phyloP scores from a whole-genome alignment of 805 yeast genomes.

The Zygosaccharomyces gambellarensis region DNA sequence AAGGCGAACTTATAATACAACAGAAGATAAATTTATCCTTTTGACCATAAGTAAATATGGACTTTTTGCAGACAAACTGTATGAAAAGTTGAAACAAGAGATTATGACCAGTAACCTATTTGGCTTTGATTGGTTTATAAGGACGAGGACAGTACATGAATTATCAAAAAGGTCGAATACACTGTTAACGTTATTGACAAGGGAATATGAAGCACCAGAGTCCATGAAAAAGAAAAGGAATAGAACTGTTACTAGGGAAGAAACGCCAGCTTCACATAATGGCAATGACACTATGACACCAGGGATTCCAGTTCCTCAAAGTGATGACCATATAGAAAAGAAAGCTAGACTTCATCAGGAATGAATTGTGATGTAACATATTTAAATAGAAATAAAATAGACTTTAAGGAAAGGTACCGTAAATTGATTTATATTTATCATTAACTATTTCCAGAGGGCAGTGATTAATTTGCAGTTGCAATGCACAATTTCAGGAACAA shows the following conservation, averaged over 20 bases:
- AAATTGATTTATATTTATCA: neutral
- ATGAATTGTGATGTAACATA: neutral
- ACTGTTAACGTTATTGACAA: constrained; percentile 58
- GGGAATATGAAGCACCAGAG: constrained; percentile 63
- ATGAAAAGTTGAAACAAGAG: constrained; percentile 62
- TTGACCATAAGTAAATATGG: constrained; percentile 62
- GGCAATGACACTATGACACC: constrained; percentile 10
- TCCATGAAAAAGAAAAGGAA: constrained; percentile 46
- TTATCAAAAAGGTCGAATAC: constrained; percentile 66
- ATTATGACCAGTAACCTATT: constrained; percentile 55
- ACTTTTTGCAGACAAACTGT: constrained; percentile 50
- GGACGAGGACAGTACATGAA: constrained; percentile 68
- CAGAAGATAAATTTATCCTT: constrained; percentile 66
- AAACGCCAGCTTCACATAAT: constrained; percentile 16
- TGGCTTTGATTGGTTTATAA: constrained; percentile 68
- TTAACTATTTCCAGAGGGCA: neutral
- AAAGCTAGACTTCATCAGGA: constrained; percentile 13
- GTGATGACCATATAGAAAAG: constrained; percentile 14
- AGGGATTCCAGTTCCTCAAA: constrained; percentile 5
- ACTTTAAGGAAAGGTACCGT: neutral
- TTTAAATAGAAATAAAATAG: neutral
- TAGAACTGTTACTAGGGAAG: constrained; percentile 20
- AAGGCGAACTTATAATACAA: constrained; percentile 61
- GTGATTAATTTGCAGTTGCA: neutral
- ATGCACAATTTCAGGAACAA: neutral